phyloP scores from a whole-genome alignment of 257 asterid genomes.

The Rubia yunnanensis region DNA sequence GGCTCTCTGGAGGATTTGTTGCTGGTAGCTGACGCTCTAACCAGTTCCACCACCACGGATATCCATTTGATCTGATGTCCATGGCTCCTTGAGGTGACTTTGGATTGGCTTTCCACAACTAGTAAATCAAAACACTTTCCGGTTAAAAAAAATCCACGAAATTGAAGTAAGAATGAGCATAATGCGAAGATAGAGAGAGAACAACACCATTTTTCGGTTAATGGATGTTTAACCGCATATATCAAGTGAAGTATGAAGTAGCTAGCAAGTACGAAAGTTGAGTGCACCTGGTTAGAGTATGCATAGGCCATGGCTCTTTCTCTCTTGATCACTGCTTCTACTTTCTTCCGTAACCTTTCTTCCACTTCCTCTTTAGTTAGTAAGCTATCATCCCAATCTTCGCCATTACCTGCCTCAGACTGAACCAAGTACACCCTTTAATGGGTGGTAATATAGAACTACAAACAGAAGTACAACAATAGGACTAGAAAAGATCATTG shows the following conservation, averaged over 20 bases:
- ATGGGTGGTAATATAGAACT: neutral
- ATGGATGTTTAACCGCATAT: neutral
- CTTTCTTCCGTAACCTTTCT: conserved; percentile 51
- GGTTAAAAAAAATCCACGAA: neutral
- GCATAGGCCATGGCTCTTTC: conserved; percentile 96
- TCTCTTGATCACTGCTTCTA: conserved; percentile 84
- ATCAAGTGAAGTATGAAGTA: neutral
- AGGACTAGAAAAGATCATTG: neutral
- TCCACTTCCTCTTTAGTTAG: conserved; percentile 79
- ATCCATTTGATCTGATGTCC: conserved; percentile 49
- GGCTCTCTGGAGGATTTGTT: conserved; percentile 30
- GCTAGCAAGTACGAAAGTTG: neutral
- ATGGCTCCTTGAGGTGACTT: conserved; percentile 30
- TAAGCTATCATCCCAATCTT: conserved; percentile 79
- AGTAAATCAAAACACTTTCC: conserved; percentile 5
- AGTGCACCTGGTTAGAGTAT: conserved; percentile 73
- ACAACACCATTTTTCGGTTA: neutral
- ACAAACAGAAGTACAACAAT: neutral
- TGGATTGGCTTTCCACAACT: conserved; percentile 65
- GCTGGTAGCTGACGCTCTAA: conserved; percentile 61
- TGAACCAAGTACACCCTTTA: conserved; percentile 14
- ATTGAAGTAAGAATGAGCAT: neutral
- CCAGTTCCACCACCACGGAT: conserved; percentile 99
- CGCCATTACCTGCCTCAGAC: conserved; percentile 55
- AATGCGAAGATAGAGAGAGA: neutral